Conservation (phyloP, 768 basidiomycete genomes). For the Rhizopogon sp. region DNA sequence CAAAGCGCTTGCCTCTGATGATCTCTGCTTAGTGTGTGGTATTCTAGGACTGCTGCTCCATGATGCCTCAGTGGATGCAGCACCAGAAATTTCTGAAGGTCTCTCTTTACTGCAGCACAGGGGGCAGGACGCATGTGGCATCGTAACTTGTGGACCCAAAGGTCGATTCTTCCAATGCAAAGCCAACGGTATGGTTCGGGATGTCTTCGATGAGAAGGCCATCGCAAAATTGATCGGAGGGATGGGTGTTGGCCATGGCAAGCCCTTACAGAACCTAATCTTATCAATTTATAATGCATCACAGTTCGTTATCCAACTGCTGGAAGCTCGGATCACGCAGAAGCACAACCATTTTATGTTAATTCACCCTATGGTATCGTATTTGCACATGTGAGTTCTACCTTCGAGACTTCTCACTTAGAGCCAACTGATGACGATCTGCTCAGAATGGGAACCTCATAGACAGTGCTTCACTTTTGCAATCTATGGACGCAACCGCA, state of each 20-base stretch:
- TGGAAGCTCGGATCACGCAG: conserved; percentile 92
- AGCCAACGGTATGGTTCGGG: conserved; percentile 98
- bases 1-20: conserved; percentile 4
- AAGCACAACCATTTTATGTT: conserved; percentile 99
- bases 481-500: conserved; percentile 91
- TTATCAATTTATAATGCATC: neutral
- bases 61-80: conserved; percentile 69
- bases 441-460: conserved; percentile 95
- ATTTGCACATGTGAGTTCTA: conserved; percentile 80
- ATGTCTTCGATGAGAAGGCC: conserved; percentile 83
- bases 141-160: conserved; percentile 92
- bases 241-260: conserved; percentile 98
- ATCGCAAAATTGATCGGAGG: conserved; percentile 78
- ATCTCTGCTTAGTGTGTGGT: conserved; percentile 69
- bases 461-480: conserved; percentile 79
- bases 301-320: conserved; percentile 97
- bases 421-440: neutral
- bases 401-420: neutral
- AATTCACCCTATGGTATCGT: conserved; percentile 99
- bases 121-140: conserved; percentile 97
- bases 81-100: conserved; percentile 89
- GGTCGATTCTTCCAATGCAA: conserved; percentile 98
- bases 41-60: conserved; percentile 85
- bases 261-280: conserved; percentile 12
- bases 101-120: conserved; percentile 94